Base-by-base conservation (phyloP, 2,329 filamentous ascomycete species). In the Parafenestella ontariensis region DNA sequence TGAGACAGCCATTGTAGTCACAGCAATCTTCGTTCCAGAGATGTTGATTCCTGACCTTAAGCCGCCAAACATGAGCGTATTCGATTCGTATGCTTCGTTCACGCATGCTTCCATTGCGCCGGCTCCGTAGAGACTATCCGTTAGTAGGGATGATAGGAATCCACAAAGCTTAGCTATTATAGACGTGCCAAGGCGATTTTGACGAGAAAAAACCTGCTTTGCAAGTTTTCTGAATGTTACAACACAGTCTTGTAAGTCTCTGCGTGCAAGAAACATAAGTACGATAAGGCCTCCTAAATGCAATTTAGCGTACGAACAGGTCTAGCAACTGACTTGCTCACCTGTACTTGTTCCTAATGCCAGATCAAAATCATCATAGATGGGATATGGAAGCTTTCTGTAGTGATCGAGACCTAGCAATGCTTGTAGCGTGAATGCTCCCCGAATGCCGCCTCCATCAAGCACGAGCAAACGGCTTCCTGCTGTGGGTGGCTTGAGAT, bases 71-170 rank as follows among this genome's bases (percentile, higher is more conserved):
- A 64, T 10, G 10, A 39, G 7, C 4, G 43, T 52, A n/a, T 52
- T 31, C 44, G 11, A 42, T 5, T 46, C 21, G 24, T 56, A 63
- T 9, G 33, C 58, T 45, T 56, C 33, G 37, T 55, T 58, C 13
- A 61, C 18, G 24, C 75, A 33, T 72, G 60, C 52, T 75, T 80
- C 61, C 71, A 73, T 46, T 66, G 77, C 29, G 59, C 61, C 46
- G 72, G 76, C 55, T 70, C 33, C 52, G 45, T 61, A 45, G 34
- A 66, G 46, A 54, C 54, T 57, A 52, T 52, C 29, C 13, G 28
- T 47, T 26, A 49, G 53, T 18, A 49, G 8, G 11, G 40, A 52
- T 26, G 21, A 51, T 48, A 56, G 70, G 40, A 83, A 62, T 69
- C 62, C 76, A 79, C 47, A 55, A 5, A 58, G 11, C 17, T 42